Evolutionary conservation across 2,329 filamentous ascomycete species (phyloP), one percentile per base, ranked within the genome.

Genomic region (Metarhizium robertsii): DNA sequence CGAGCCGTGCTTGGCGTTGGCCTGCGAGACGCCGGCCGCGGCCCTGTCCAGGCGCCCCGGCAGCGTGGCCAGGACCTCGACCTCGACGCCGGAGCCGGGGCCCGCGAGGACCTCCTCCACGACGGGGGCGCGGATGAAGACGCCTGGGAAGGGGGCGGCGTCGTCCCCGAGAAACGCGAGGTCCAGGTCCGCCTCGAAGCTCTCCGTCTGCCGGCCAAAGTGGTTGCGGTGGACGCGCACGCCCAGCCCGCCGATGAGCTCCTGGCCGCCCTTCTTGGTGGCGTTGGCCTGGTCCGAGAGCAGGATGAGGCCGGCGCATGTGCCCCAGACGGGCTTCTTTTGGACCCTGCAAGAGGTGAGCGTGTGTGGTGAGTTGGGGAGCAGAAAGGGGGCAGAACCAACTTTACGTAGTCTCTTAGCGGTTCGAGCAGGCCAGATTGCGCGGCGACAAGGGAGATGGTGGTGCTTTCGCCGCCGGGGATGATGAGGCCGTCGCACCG

Each of bases 91-190:
- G n/a, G n/a, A n/a, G n/a, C n/a, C n/a, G n/a, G n/a, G n/a, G n/a
- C n/a, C n/a, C n/a, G n/a, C n/a, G 30, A 96, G 71, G 1, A 97
- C 73, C 66, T 86, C 86, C 69, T 97, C 92, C 1, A 99, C 92
- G 0, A 97, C 87, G 0, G 94, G 94, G 0, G 94, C 94, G 8
- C 94, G 82, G 64, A 99, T 99, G 70, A 99, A 99, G 36, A 97
- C 87, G 1, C 86, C 90, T 2, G 84, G 83, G 67, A 95, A 97
- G 0, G 65, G 62, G 0, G 60, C 42, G n/a, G 57, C 57, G 20
- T 40, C 52, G 14, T 62, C 67, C 14, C 61, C 64, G 5, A 95
- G 73, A 64, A 95, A 95, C 0, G 86, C 83, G 29, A 96, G 74
- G 14, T 86, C 72, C 36, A 96, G 70, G 50, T 84, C 79, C 0